Conservation (phyloP, 768 basidiomycete genomes). For the Rhodotorula kratochvilovae region DNA sequence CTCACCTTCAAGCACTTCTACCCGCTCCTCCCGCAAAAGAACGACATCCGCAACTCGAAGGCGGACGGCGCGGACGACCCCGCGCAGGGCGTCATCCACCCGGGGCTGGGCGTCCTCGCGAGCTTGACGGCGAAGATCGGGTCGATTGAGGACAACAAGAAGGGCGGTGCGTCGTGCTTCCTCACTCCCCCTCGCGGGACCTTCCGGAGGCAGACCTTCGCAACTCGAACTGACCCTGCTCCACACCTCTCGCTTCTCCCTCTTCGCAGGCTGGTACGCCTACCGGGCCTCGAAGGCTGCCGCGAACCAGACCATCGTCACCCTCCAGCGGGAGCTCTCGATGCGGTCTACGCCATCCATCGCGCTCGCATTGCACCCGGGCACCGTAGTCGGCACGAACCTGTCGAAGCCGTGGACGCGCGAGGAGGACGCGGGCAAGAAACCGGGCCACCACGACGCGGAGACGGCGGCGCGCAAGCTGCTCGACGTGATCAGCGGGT, state of each 20-base stretch:
- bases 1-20: constrained; percentile 52
- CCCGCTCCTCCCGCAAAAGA: constrained; percentile 48
- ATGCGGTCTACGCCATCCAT: constrained; percentile 23
- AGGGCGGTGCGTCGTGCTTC: constrained; percentile 42
- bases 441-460: constrained; percentile 46
- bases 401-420: constrained; percentile 38
- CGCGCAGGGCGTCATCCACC: constrained; percentile 45
- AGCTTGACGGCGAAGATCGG: constrained; percentile 50
- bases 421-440: constrained; percentile 45
- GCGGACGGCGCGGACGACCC: constrained; percentile 44
- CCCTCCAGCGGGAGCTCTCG: constrained; percentile 49
- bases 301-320: constrained; percentile 49
- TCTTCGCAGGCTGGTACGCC: constrained; percentile 20
- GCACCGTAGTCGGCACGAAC: constrained; percentile 38
- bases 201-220: constrained; percentile 47
- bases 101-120: constrained; percentile 45
- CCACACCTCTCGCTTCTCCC: not conserved
- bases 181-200: no score
- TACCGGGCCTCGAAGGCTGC: constrained; percentile 50
- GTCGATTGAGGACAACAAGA: constrained; percentile 49
- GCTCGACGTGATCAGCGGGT: constrained; percentile 31
- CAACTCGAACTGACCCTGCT: constrained; percentile 42
- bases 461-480: constrained; percentile 41
- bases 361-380: constrained; percentile 41
- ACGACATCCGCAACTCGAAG: constrained; percentile 39